Base-by-base conservation (phyloP, 768 basidiomycete genomes). In the Amanita rimosa region DNA sequence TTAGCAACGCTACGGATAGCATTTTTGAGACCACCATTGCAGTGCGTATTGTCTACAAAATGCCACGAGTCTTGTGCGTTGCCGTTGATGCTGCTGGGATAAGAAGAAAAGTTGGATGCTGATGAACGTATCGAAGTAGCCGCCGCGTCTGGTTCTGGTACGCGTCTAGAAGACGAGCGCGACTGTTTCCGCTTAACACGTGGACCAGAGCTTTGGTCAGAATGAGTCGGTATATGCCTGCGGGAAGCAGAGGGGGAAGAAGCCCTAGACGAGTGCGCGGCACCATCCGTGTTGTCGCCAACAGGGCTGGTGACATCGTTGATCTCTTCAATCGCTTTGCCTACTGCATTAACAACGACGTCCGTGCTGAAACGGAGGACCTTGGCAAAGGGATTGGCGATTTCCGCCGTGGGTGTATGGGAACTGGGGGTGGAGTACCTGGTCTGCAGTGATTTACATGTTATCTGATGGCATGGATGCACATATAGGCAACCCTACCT, bases 21-120 rank as follows among this genome's bases (percentile, higher is more conserved):
- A 53, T 93, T 93, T 59, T 84, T 83, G 44, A 92, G 69, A 8
- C 89, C 89, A 13, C 86, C 86, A 55, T 92, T 92, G 56, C 83
- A 80, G 54, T 84, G 85, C 0, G 78, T 71, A 57, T 88, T 90
- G 10, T 65, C 63, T 46, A 74, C 75, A 52, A 75, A 62, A 45
- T 71, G 69, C 70, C 72, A 75, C 26, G 57, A 47, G 6, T 70
- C 67, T 16, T 34, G 19, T 22, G 27, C 8, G n/a, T 3, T n/a
- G 14, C 16, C 50, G 16, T 19, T 45, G 44, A 31, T 39, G 19
- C 44, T 34, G 29, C 34, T 41, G 16, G 16, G 19, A 21, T 33
- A 17, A 21, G 47, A 22, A 10, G 24, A 37, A 0, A 26, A 1
- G 19, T 29, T 31, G 26, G 17, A 48, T 10, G 33, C 26, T 17